Percentiles rank a stretch among this genome's conserved stretches.
These are phyloP conservation scores for Vigna radiata DNA, from an alignment of 306 rosid genomes.

Conservation along the genomic window DNA sequence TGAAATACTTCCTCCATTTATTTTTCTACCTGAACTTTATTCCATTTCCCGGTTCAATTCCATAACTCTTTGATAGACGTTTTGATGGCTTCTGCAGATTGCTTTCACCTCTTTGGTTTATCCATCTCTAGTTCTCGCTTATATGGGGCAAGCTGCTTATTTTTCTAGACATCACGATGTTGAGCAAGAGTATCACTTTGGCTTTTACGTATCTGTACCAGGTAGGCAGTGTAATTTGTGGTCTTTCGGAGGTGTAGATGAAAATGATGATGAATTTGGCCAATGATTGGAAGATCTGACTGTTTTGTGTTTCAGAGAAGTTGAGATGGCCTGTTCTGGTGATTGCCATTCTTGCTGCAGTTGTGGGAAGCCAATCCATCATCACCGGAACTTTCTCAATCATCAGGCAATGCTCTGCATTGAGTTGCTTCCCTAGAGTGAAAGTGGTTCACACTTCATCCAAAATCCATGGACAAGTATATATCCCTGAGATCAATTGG, in stretches of 20 bases:
- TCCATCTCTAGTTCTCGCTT: slow-evolving; percentile 87
- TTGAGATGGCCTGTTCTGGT: slow-evolving; percentile 91
- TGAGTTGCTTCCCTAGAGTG: slow-evolving; percentile 92
- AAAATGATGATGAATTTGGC: slow-evolving; percentile 21
- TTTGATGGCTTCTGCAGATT: slow-evolving; percentile 61
- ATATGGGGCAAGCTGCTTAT: slow-evolving; percentile 99
- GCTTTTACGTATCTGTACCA: slow-evolving; percentile 92
- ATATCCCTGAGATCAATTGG: slow-evolving; percentile 98
- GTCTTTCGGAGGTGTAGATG: slow-evolving; percentile 27
- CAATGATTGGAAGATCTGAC: slow-evolving; percentile 40
- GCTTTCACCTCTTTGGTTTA: slow-evolving; percentile 94
- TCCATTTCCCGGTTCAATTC: neutral
- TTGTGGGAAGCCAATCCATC: slow-evolving; percentile 97
- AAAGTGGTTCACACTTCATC: slow-evolving; percentile 94
- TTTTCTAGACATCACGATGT: slow-evolving; percentile 65
- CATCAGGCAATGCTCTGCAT: slow-evolving; percentile 89
- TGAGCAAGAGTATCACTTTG: slow-evolving; percentile 48
- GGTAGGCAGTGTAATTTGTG: slow-evolving; percentile 54
- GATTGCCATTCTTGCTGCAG: slow-evolving; percentile 89
- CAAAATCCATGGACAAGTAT: slow-evolving; percentile 92
- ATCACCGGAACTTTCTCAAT: slow-evolving; percentile 94
- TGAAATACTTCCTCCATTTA: neutral
- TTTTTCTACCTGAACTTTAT: slow-evolving; percentile 1
- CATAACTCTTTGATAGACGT: neutral
- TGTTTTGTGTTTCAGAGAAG: slow-evolving; percentile 56